These are phyloP conservation scores for Cephalotrichum gorgonifer DNA, from an alignment of 2,329 filamentous ascomycete species.

Conservation along the genomic window DNA sequence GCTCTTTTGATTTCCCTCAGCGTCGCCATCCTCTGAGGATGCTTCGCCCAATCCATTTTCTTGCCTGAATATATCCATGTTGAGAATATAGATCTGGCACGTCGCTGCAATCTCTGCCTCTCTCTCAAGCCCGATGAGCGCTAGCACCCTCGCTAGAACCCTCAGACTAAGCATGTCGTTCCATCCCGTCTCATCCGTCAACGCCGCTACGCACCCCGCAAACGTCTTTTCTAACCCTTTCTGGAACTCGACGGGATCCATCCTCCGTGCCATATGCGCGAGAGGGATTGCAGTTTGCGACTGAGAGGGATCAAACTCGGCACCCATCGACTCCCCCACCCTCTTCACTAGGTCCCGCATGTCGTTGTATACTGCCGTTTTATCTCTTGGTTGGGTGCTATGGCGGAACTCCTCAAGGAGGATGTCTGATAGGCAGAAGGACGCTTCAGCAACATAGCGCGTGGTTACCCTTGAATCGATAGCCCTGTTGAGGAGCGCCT, in stretches of 20 bases:
- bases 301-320: conserved; percentile 2
- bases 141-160: background rate
- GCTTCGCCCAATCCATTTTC: background rate
- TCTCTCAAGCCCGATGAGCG: background rate
- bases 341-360: background rate
- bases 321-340: background rate
- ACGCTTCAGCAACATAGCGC: background rate
- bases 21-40: background rate
- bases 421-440: conserved; percentile 1
- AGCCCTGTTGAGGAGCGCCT: background rate
- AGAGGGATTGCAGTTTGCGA: conserved; percentile 1
- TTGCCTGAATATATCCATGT: conserved; percentile 1
- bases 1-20: no score
- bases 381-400: background rate
- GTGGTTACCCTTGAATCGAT: background rate
- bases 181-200: conserved; percentile 1
- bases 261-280: conserved; percentile 3
- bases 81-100: conserved; percentile 4
- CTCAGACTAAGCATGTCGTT: conserved; percentile 2
- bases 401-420: conserved; percentile 3
- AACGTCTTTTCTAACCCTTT: conserved; percentile 1
- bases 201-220: background rate
- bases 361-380: background rate
- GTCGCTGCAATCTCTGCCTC: conserved; percentile 1
- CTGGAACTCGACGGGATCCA: conserved; percentile 1